These are phyloP conservation scores for Ogataea kodamae DNA, from an alignment of 805 yeast genomes.

Conservation along the genomic window DNA sequence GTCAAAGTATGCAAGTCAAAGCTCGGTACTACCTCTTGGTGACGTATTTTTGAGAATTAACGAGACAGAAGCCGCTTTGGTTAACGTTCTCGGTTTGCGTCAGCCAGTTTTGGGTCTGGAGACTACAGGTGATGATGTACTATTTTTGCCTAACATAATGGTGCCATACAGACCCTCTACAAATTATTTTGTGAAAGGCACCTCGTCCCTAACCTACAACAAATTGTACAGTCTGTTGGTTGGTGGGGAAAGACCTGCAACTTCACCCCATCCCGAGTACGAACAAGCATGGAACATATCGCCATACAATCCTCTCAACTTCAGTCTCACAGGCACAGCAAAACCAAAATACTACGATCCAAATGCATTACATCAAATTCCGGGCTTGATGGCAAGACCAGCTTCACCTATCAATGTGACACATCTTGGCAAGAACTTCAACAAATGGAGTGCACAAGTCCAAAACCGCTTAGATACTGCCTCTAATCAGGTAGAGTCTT, in stretches of 20 bases:
- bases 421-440: slow-evolving; percentile 14
- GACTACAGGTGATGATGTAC: slow-evolving; percentile 42
- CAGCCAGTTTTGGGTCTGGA: slow-evolving; percentile 28
- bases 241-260: slow-evolving; percentile 65
- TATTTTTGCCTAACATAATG: slow-evolving; percentile 65
- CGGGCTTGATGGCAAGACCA: slow-evolving; percentile 22
- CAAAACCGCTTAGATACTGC: slow-evolving; percentile 25
- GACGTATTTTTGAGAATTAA: slow-evolving; percentile 56
- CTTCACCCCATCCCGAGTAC: slow-evolving; percentile 45
- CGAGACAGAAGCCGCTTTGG: slow-evolving; percentile 49
- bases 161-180: slow-evolving; percentile 80
- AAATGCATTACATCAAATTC: slow-evolving; percentile 29
- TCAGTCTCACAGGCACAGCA: slow-evolving; percentile 24
- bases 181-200: slow-evolving; percentile 82
- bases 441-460: slow-evolving; percentile 24
- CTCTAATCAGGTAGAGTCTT: slow-evolving; percentile 22
- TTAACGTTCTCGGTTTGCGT: slow-evolving; percentile 48
- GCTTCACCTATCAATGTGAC: slow-evolving; percentile 13
- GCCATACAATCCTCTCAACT: slow-evolving; percentile 35
- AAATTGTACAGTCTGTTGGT: slow-evolving; percentile 68
- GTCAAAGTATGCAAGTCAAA: slow-evolving; percentile 38
- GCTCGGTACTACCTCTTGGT: slow-evolving; percentile 43
- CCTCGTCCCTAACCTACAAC: slow-evolving; percentile 52
- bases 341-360: slow-evolving; percentile 34
- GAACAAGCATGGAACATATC: slow-evolving; percentile 48